A percentile compares a stretch with the other conserved stretches of the same genome.
Evolutionary conservation across 768 basidiomycete genomes (phyloP).

Genomic region (Calocera viscosa): DNA sequence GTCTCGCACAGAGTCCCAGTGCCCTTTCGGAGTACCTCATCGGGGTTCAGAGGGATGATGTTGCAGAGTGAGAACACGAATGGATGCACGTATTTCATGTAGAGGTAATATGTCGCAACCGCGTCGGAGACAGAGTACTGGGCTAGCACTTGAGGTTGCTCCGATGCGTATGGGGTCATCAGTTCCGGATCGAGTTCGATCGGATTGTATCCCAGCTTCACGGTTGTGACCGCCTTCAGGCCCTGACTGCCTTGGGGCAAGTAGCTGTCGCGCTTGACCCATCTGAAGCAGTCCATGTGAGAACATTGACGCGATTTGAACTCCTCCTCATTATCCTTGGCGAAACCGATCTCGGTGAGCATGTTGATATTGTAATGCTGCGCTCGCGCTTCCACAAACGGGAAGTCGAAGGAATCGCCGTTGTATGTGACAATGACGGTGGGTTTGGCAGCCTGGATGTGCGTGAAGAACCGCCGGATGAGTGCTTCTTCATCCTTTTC

Average conservation of each 20-base stretch:
- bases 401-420: slow-evolving; percentile 99
- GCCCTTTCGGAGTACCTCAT: slow-evolving; percentile 92
- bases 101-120: slow-evolving; percentile 98
- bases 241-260: slow-evolving; percentile 97
- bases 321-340: slow-evolving; percentile 83
- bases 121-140: slow-evolving; percentile 99
- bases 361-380: slow-evolving; percentile 88
- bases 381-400: slow-evolving; percentile 79
- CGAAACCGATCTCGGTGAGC: slow-evolving; percentile 89
- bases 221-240: slow-evolving; percentile 91
- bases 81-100: slow-evolving; percentile 99
- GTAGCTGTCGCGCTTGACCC: slow-evolving; percentile 99
- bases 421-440: slow-evolving; percentile 98
- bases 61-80: slow-evolving; percentile 99
- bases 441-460: slow-evolving; percentile 84
- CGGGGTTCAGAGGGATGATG: slow-evolving; percentile 93
- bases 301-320: slow-evolving; percentile 85
- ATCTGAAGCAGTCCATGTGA: slow-evolving; percentile 99
- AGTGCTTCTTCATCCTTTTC: slow-evolving; percentile 79
- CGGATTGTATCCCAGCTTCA: slow-evolving; percentile 92
- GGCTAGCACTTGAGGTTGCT: slow-evolving; percentile 86
- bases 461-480: slow-evolving; percentile 80
- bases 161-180: slow-evolving; percentile 99
- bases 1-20: slow-evolving; percentile 96
- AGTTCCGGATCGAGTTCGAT: slow-evolving; percentile 95